Base-by-base conservation (phyloP, 768 basidiomycete genomes). In the Tephrocybe sp. region DNA sequence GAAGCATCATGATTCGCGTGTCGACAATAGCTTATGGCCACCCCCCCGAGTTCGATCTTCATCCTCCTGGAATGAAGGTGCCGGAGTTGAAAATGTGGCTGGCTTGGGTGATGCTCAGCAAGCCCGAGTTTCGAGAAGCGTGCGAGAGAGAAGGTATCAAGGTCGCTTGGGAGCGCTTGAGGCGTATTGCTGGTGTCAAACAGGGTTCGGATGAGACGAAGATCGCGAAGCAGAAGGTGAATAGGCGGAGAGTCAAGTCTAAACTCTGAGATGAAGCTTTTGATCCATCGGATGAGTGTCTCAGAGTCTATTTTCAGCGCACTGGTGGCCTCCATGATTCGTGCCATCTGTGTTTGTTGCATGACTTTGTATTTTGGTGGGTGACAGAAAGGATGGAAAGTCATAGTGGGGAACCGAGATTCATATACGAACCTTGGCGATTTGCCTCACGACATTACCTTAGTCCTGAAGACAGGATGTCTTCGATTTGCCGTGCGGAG, bases 1-100 rank as follows among this genome's bases (percentile, higher is more conserved):
- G 79, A 5, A 66, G 65, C 1, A 79, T 80, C 47, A 62, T 79
- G 23, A 77, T 80, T 20, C 65, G 68, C 8, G 68, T 70, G 1
- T 75, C 79, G 16, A 68, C 58, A 9, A 66, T 79, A 36, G 79
- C 72, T 4, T 79, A 78, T 52, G 70, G 63, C 0, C 73, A 69
- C 4, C 53, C 62, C 16, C 75, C 78, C 3, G 72, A 76, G 23
- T 80, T 78, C 50, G 75, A 77, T 41, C 60, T 76, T 0, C 49
- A 64, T 1, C 62, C 71, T 7, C 69, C 72, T 1, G 65, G 63
- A 1, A 9, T 20, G 13, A 20, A 35, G 32, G 62, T 65, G 5
- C 70, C 72, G 4, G 65, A 63, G 1, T 63, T 52, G 6, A 69
- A 74, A 14, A 64, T 67, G 42, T 58, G 73, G n/a, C 70, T 79